Percentiles rank a stretch among this genome's conserved stretches.
These are phyloP conservation scores for Pyrrhoderma lamaoense DNA, from an alignment of 1,284 basidiomycete species.

Conservation along the genomic window DNA sequence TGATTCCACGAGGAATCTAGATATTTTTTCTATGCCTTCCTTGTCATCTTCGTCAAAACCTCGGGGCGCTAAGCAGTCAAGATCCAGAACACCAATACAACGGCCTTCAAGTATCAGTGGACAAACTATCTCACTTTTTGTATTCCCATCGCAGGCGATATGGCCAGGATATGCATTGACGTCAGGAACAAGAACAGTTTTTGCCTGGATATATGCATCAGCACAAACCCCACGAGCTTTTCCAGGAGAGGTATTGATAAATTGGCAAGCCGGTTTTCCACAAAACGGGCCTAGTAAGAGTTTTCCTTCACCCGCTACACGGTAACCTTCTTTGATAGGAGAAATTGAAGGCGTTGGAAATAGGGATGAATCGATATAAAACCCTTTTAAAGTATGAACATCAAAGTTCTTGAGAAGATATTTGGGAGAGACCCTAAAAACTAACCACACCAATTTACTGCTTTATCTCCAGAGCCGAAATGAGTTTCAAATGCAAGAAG, in stretches of 20 bases:
- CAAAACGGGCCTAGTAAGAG: constrained; percentile 80
- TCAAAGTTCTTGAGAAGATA: background rate
- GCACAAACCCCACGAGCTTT: constrained; percentile 75
- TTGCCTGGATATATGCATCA: constrained; percentile 53
- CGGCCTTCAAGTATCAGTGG: constrained; percentile 50
- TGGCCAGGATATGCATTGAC: constrained; percentile 81
- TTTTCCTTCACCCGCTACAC: constrained; percentile 11
- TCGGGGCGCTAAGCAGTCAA: constrained; percentile 68
- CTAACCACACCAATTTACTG: constrained; percentile 88
- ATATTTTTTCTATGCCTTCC: constrained; percentile 64
- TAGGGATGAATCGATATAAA: constrained; percentile 66
- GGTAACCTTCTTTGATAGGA: constrained; percentile 11
- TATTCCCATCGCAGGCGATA: constrained; percentile 83
- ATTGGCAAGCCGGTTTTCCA: constrained; percentile 84
- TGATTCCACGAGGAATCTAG: constrained; percentile 46
- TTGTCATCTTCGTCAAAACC: constrained; percentile 75
- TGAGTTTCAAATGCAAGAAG: constrained; percentile 57
- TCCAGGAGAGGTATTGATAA: constrained; percentile 54
- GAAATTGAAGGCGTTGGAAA: constrained; percentile 44
- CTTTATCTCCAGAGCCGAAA: constrained; percentile 56
- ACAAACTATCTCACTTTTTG: constrained; percentile 80
- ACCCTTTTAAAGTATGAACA: constrained; percentile 44
- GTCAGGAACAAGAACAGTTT: constrained; percentile 60
- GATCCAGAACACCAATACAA: constrained; percentile 72
- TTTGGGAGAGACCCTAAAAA: background rate